Conservation (phyloP, 2,329 filamentous ascomycete genomes). For the Hymenoscyphus salicellus region DNA sequence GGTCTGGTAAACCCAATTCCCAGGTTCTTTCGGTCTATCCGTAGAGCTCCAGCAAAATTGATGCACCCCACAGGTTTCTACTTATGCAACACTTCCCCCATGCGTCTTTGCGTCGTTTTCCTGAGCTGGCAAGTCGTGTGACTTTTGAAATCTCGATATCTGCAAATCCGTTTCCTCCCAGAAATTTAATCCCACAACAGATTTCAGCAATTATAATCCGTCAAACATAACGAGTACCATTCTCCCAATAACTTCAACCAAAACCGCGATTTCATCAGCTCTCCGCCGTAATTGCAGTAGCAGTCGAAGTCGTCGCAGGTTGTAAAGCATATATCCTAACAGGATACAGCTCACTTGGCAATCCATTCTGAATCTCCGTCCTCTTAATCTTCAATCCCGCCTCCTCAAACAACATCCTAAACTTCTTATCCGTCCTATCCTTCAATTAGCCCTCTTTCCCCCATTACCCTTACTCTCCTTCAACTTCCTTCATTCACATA, state of each 20-base stretch:
- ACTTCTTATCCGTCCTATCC: conserved; percentile 66
- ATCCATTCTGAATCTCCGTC: conserved; percentile 70
- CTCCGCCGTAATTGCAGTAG: background rate
- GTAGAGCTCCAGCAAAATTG: background rate
- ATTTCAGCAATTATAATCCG: background rate
- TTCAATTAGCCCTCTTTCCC: conserved; percentile 9
- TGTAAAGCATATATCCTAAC: conserved; percentile 73
- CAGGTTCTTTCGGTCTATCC: background rate
- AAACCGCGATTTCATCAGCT: background rate
- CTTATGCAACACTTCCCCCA: too few species aligned
- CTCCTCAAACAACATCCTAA: conserved; percentile 63
- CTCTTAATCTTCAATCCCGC: conserved; percentile 67
- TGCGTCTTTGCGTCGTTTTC: background rate
- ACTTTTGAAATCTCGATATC: background rate
- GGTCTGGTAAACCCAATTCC: background rate
- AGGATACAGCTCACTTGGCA: conserved; percentile 61
- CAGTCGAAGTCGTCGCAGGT: conserved; percentile 9
- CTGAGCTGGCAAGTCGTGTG: background rate
- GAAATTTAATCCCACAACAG: background rate
- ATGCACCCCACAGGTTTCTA: background rate
- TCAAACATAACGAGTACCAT: background rate
- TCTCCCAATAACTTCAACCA: background rate
- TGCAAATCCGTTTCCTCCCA: background rate
- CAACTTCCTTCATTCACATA: conserved; percentile 29
- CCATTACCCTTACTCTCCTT: too few species aligned